Evolutionary conservation across 2,329 filamentous ascomycete species (phyloP), one percentile per base, ranked within the genome.

Genomic region (Huntiella abstrusa): DNA sequence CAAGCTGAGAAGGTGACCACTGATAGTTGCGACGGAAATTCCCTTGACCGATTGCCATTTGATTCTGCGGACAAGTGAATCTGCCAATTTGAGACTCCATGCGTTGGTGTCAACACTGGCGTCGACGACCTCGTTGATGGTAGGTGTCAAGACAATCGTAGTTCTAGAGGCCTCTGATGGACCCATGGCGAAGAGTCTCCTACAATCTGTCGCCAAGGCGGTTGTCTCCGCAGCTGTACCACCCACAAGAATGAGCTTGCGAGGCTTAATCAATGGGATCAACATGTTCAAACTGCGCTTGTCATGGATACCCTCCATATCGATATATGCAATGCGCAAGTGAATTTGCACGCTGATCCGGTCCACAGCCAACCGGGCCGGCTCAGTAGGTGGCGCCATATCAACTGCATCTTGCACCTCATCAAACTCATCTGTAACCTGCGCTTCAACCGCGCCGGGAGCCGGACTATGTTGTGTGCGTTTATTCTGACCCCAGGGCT

Each of bases 91-190:
- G 50, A 98, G 83, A 17, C 83, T 80, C 91, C 92, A 98, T 3
- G 91, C 87, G 58, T 96, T 95, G 4, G 88, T 96, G 59, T 98
- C 91, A 37, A 96, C 88, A 56, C 87, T 95, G 10, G 88, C 91
- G 60, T 98, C 80, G 37, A 98, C 71, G 11, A 70, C 66, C 33
- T 71, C 67, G 17, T 86, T 86, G n/a, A 83, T 67, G 7, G 65
- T 61, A 1, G 91, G 91, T 0, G 84, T 86, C 58, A 88, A 88
- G 4, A 98, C 83, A 52, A 87, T 78, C 33, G 76, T 70, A 59
- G 61, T n/a, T 63, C 63, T 36, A 11, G 36, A 37, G 19, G 33
- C 43, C 33, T 47, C 70, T 13, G 67, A 64, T 40, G 64, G 62
- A 34, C 69, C 66, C 37, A 64, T 65, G 4, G 60, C 62, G 32